Percentiles rank a stretch among this genome's conserved stretches.
Evolutionary conservation across 768 basidiomycete genomes (phyloP).

Genomic region (Gymnopilus dilepis): DNA sequence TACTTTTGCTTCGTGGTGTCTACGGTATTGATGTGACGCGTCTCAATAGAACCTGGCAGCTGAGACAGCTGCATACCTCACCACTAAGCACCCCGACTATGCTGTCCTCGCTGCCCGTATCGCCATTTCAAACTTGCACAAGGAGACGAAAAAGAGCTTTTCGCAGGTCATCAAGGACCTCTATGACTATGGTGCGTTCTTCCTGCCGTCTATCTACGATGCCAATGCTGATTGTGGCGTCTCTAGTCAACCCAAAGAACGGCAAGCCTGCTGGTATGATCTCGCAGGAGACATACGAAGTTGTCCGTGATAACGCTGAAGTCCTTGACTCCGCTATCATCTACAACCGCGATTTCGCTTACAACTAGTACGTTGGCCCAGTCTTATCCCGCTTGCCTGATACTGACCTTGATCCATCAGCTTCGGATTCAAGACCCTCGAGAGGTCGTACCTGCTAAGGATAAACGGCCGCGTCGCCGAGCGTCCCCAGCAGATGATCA

Average conservation of each 20-base stretch:
- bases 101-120: slow-evolving; percentile 98
- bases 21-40: neutral
- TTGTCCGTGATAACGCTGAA: slow-evolving; percentile 82
- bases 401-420: slow-evolving; percentile 38
- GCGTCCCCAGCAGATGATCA: slow-evolving; percentile 98
- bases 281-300: slow-evolving; percentile 81
- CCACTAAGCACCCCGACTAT: slow-evolving; percentile 97
- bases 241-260: slow-evolving; percentile 91
- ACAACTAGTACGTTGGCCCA: slow-evolving; percentile 76
- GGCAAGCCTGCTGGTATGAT: slow-evolving; percentile 89
- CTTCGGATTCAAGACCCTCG: slow-evolving; percentile 99
- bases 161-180: slow-evolving; percentile 91
- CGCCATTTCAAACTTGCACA: slow-evolving; percentile 98
- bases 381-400: neutral
- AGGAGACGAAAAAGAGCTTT: slow-evolving; percentile 98
- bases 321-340: slow-evolving; percentile 92
- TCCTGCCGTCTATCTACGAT: neutral
- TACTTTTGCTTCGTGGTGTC: neutral
- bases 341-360: slow-evolving; percentile 97
- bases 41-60: slow-evolving; percentile 86
- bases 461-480: slow-evolving; percentile 95
- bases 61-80: slow-evolving; percentile 96
- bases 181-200: slow-evolving; percentile 76
- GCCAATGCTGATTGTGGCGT: slow-evolving; percentile 26
- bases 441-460: slow-evolving; percentile 95